These are phyloP conservation scores for Tephrocybe sp. DNA, from an alignment of 768 basidiomycete species.

Conservation along the genomic window DNA sequence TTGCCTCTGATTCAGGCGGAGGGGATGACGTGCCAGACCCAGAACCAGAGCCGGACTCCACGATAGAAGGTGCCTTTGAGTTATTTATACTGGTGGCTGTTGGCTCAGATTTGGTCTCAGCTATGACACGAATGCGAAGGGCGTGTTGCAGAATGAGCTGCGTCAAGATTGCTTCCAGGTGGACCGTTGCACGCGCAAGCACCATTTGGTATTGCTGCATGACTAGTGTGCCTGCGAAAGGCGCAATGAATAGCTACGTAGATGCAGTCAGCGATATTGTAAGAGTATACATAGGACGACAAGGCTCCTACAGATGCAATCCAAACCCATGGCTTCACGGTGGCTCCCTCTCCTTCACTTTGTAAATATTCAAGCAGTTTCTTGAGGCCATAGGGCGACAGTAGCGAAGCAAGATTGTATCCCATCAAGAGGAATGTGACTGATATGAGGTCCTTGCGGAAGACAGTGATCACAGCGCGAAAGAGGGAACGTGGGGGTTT, in stretches of 20 bases:
- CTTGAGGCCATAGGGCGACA: conserved; percentile 39
- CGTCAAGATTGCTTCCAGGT: conserved; percentile 44
- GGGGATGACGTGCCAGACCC: not conserved
- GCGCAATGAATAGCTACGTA: conserved; percentile 32
- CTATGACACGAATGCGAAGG: conserved; percentile 61
- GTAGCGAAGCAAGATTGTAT: conserved; percentile 22
- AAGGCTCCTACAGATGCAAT: conserved; percentile 37
- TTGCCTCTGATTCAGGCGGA: conserved; percentile 1
- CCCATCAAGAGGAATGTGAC: conserved; percentile 26
- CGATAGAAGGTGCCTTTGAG: conserved; percentile 2
- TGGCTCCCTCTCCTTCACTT: conserved; percentile 43
- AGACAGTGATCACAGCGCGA: conserved; percentile 38
- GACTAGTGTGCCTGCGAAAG: conserved; percentile 8
- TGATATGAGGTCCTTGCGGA: conserved; percentile 28
- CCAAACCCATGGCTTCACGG: conserved; percentile 70
- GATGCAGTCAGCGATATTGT: conserved; percentile 39
- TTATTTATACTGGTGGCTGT: conserved; percentile 3
- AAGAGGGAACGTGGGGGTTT: conserved; percentile 36
- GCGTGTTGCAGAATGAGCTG: conserved; percentile 43
- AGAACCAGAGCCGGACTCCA: not conserved
- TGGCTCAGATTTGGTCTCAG: conserved; percentile 24
- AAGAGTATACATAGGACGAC: conserved; percentile 46
- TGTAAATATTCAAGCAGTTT: conserved; percentile 42
- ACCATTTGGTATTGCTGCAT: conserved; percentile 16
- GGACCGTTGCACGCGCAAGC: conserved; percentile 47